Evolutionary conservation across 1,139 yeast genomes (phyloP), one percentile per base, ranked within the genome.

Genomic region (Pichia sp.): DNA sequence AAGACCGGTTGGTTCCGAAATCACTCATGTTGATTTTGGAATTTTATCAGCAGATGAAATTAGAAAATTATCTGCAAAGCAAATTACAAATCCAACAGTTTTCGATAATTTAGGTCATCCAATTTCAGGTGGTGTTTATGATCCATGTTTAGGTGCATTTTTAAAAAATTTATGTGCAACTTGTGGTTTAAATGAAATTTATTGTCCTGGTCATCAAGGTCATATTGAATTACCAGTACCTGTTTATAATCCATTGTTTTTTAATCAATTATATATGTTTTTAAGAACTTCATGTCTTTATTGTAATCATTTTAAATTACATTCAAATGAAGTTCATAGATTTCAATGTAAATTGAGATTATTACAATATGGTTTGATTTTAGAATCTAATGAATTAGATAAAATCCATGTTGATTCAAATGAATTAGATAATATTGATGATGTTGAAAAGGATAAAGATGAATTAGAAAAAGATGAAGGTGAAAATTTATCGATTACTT

Each of bases 131-230:
- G 99, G 99, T 70, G 76, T 95, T 46, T 95, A 95, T 64, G 99
- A 95, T 71, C 79, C 91, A 59, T 84, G 96, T 27, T 74, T 95
- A 48, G 99, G 99, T 61, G 99, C 99, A 0, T 93, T 90, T 65
- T 75, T 89, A 58, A 78, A 86, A 67, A 88, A 91, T 67, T 75
- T 87, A 60, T 91, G 99, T 79, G 78, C 95, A 31, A 93, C 99
- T 3, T 95, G 99, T 79, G 97, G 98, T 30, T 75, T 93, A 58
- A 96, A 90, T 67, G 98, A 93, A 62, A 83, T 87, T 65, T 85
- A 81, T 64, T 95, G 99, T 73, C 97, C 98, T 3, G 99, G 99
- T 41, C 99, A 95, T 70, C 90, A 89, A 72, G 99, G 99, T 55
- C 99, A 95, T 70, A 90, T 95, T 56, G 97, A 93, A 68, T 78